Evolutionary conservation across 495 filamentous ascomycete species (phyloP).

Genomic region (Neurospora sp.): DNA sequence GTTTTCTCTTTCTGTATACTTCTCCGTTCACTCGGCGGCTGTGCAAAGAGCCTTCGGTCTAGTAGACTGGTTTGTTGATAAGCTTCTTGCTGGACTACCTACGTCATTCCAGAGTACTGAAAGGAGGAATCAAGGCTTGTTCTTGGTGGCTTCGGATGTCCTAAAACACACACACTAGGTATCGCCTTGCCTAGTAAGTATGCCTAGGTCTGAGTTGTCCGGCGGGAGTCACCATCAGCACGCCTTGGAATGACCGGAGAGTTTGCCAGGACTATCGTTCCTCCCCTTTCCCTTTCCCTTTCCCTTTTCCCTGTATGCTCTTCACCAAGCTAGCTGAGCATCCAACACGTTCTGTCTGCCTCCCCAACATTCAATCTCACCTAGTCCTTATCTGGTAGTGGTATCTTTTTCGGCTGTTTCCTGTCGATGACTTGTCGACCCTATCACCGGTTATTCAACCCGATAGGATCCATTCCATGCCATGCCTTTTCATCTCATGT

Average conservation of each 20-base stretch:
- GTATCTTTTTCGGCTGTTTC: not conserved
- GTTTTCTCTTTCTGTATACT: not conserved
- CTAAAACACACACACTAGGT: not conserved
- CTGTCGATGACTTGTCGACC: not conserved
- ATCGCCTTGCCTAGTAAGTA: not conserved
- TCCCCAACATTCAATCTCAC: not conserved
- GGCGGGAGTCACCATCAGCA: not conserved
- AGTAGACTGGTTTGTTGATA: not conserved
- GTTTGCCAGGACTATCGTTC: not conserved
- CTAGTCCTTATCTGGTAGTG: not conserved
- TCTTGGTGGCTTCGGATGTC: not conserved
- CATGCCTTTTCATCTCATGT: not conserved
- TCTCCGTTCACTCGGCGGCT: not conserved
- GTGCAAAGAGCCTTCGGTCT: not conserved
- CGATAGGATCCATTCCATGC: not conserved
- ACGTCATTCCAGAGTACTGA: not conserved
- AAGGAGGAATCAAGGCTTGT: not conserved
- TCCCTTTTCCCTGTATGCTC: too few species aligned
- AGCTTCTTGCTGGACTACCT: not conserved
- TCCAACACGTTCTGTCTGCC: not conserved
- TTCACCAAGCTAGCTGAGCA: not conserved
- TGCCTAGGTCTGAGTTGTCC: not conserved
- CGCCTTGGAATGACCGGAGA: not conserved
- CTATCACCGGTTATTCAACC: not conserved
- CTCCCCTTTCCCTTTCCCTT: too few species aligned